Base-by-base conservation (phyloP, 1,284 basidiomycete species). In the Ustilago vetiveriae region DNA sequence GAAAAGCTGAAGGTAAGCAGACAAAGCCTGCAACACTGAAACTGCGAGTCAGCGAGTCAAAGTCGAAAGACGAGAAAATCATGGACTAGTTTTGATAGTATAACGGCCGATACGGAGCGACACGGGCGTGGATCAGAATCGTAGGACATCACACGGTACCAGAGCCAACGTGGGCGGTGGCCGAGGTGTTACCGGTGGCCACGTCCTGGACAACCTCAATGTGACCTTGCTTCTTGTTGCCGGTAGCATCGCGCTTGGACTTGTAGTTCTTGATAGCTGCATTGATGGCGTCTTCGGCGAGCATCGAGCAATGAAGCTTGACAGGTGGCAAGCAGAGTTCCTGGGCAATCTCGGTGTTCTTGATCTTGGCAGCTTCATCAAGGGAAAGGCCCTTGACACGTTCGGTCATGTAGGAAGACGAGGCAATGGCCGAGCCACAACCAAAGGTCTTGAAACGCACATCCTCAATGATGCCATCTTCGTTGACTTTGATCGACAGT, bases 261-360 rank as follows among this genome's bases (percentile, higher is more conserved):
- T 62, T 65, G 75, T 80, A 81, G 67, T 80, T 76, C 27, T 72
- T 64, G 60, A 81, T 84, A 16, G 83, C 83, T 13, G 80, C 77
- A 60, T 86, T 86, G 84, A 99, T 98, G 45, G 96, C 96, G 82
- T 98, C 96, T 84, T 99, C 96, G 29, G 95, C 95, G 63, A 98
- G 85, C 90, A 98, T 92, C 88, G 84, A 85, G 83, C 84, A 85
- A 74, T 86, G 85, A 19, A 86, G 83, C 84, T 99, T 99, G 81
- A 99, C 96, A 38, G 96, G 96, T 9, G 96, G 96, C 48, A 99
- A 85, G 45, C 76, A 78, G 27, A 82, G 75, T 52, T 98, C 94
- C 85, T 97, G 94, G 9, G 96, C 96, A 81, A 98, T 98, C 83
- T 98, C 96, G 8, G 95, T 98, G 86, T 99, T 99, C 85, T 94